These are phyloP conservation scores for Globisporangium paddicum DNA, from an alignment of 352 stramenopile species.

Conservation along the genomic window DNA sequence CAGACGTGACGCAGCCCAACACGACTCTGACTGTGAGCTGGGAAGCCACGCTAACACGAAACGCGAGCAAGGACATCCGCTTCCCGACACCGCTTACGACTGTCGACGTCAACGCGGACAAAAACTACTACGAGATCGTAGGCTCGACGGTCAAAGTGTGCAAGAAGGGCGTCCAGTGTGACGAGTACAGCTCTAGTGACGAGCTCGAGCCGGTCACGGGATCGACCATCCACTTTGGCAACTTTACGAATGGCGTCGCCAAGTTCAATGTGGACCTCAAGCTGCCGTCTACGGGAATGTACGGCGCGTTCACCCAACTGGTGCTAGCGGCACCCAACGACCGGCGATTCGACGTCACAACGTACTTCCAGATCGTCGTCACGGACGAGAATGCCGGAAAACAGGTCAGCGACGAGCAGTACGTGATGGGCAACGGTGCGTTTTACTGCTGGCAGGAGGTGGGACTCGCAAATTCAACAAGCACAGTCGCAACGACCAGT, in stretches of 20 bases:
- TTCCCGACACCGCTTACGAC: constrained; percentile 38
- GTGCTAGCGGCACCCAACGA: constrained; percentile 27
- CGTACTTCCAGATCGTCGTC: constrained; percentile 48
- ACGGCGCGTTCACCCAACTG: constrained; percentile 37
- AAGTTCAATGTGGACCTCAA: constrained; percentile 28
- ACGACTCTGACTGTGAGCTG: constrained; percentile 23
- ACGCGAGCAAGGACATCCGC: constrained; percentile 31
- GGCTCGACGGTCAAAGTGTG: constrained; percentile 44
- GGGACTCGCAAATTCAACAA: constrained; percentile 14
- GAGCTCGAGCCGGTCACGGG: neutral
- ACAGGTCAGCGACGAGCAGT: constrained; percentile 20
- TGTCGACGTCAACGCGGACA: constrained; percentile 18
- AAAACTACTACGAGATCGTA: constrained; percentile 42
- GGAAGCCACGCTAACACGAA: constrained; percentile 28
- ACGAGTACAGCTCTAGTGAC: constrained; percentile 34
- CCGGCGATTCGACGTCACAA: constrained; percentile 47
- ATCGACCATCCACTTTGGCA: constrained; percentile 14
- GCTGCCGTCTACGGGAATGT: constrained; percentile 28
- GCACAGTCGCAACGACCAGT: constrained; percentile 19
- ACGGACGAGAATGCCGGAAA: constrained; percentile 19
- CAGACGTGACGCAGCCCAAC: constrained; percentile 24
- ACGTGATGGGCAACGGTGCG: constrained; percentile 19
- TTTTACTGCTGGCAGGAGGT: constrained; percentile 50
- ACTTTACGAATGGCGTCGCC: constrained; percentile 28
- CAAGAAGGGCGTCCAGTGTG: constrained; percentile 22